Conservation (phyloP, 2,329 filamentous ascomycete genomes). For the Orbilia oligospora region DNA sequence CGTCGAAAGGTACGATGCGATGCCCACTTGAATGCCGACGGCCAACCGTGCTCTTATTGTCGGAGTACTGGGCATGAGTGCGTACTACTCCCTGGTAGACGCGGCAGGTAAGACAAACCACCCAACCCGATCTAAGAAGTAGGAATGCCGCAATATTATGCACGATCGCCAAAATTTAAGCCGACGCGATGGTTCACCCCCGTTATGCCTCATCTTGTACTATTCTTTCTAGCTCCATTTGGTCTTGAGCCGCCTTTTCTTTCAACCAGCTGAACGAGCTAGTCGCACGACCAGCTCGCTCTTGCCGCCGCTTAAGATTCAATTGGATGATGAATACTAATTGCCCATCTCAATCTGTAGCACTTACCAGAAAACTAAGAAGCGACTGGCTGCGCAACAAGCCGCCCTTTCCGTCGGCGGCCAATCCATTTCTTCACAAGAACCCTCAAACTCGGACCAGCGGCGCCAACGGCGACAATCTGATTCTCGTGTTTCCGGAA, state of each 20-base stretch:
- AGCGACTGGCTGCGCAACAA: conserved; percentile 56
- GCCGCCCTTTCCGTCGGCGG: conserved; percentile 42
- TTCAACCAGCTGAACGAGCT: conserved; percentile 14
- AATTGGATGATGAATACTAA: conserved; percentile 31
- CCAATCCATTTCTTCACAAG: conserved; percentile 16
- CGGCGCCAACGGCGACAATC: conserved; percentile 48
- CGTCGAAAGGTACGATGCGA: conserved; percentile 59
- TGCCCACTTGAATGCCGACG: conserved; percentile 57
- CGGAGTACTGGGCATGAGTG: conserved; percentile 59
- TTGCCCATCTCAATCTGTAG: conserved; percentile 19
- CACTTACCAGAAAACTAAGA: conserved; percentile 59
- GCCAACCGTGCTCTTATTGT: conserved; percentile 57
- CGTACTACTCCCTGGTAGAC: conserved; percentile 53
- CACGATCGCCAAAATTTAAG: conserved; percentile 40
- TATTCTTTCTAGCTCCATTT: conserved; percentile 9
- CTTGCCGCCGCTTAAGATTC: conserved; percentile 15
- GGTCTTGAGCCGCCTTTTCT: background rate
- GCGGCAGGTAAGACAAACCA: conserved; percentile 57
- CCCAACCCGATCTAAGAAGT: background rate
- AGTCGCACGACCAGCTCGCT: background rate
- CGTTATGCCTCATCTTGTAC: conserved; percentile 4
- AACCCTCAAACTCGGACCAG: conserved; percentile 22
- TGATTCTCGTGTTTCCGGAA: conserved; percentile 44
- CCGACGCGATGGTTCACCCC: conserved; percentile 24
- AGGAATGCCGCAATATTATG: background rate